Evolutionary conservation across 441 rosid species (phyloP), one percentile per base, ranked within the genome.

Genomic region (Adansonia rubrostipa): DNA sequence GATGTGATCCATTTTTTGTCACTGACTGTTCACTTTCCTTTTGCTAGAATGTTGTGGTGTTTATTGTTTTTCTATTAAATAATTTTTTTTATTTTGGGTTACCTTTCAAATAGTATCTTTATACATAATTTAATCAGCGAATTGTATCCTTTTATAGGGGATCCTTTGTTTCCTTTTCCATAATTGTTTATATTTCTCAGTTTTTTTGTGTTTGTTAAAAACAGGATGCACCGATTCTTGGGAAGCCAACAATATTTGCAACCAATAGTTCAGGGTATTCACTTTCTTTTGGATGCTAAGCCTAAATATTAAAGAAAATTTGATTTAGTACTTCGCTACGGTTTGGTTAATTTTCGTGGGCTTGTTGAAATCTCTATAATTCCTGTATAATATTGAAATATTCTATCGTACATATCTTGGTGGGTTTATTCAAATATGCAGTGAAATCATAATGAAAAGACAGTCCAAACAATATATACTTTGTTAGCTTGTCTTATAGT

Each of bases 181-280:
- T 54, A 28, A 1, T 57, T 42, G 40, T 73, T 83, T 53, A 19
- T 9, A 44, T 68, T 64, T 75, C 67, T 71, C 62, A 84, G 20
- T 48, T 72, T 66, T 81, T 67, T 79, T 85, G 50, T 72, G 20
- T 36, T 71, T 36, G 20, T 71, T 22, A 56, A 47, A 84, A 75
- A 84, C 94, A 97, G 99, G 99, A 91, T 53, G 92, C 93, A 28
- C 99, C 99, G 53, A 73, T 95, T 62, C 87, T 97, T 48, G 99
- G 99, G 82, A 92, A 91, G 88, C 97, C 99, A 53, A 89, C 89
- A 66, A 80, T 92, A 73, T 83, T 82, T 78, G 89, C 89, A 57
- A 85, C 85, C 42, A 89, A 91, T 82, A 69, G 76, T 74, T 75
- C 80, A 64, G 92, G 99, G 99, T 97, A 92, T 80, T 81, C 74